These are phyloP conservation scores for Sordariomycetes sp. DNA, from an alignment of 2,329 filamentous ascomycete genomes.

Conservation along the genomic window DNA sequence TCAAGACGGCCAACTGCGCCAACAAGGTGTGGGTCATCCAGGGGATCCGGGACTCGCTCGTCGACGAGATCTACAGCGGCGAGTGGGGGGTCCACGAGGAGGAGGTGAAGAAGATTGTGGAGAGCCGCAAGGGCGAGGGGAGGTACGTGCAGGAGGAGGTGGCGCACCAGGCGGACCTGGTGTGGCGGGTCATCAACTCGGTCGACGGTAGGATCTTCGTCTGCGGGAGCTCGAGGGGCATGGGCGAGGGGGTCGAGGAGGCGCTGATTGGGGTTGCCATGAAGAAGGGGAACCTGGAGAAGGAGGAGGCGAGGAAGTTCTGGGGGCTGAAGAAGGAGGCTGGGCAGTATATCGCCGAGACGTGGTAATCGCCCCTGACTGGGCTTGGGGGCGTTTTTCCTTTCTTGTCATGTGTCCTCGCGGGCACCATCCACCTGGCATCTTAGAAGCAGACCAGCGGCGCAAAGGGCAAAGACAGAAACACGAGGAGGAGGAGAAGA, in stretches of 20 bases:
- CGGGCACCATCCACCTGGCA: not conserved
- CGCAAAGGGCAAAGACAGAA: not conserved
- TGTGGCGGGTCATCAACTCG: constrained; percentile 95
- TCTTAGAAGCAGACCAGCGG: not conserved
- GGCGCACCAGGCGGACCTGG: constrained; percentile 78
- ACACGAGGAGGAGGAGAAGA: not conserved
- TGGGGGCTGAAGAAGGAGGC: constrained; percentile 87
- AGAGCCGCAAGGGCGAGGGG: constrained; percentile 63
- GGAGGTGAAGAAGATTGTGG: constrained; percentile 69
- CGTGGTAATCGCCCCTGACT: constrained; percentile 31
- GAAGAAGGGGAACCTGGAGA: constrained; percentile 76
- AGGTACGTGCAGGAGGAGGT: constrained; percentile 97
- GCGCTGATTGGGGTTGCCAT: constrained; percentile 84
- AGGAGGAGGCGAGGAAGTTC: constrained; percentile 71
- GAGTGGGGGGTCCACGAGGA: constrained; percentile 92
- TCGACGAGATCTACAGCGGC: constrained; percentile 92
- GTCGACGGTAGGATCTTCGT: constrained; percentile 95
- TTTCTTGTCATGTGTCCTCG: not conserved
- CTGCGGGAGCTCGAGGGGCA: constrained; percentile 87
- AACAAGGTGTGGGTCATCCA: constrained; percentile 98
- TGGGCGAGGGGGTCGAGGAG: constrained; percentile 91
- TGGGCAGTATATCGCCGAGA: constrained; percentile 89
- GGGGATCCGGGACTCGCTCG: constrained; percentile 81
- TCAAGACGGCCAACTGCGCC: constrained; percentile 89
- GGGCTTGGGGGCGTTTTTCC: not conserved